phyloP scores from a whole-genome alignment of 1,284 basidiomycete species.

The Tylopilus sp. region DNA sequence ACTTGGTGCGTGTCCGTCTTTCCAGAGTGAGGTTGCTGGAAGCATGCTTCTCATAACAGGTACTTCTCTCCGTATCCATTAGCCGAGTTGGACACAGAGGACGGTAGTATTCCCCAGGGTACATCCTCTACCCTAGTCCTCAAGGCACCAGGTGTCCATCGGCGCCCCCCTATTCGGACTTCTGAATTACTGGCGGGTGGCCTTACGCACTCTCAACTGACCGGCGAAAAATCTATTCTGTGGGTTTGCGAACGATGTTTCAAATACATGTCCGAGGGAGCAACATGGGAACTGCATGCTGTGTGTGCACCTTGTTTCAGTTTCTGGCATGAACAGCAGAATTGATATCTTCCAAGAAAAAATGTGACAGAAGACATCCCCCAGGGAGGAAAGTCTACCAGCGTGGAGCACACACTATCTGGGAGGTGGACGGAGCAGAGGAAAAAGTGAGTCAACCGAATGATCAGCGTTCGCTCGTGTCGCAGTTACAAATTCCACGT shows the following conservation, averaged over 20 bases:
- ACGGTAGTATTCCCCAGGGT: constrained; percentile 26
- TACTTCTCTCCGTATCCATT: constrained; percentile 88
- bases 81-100: constrained; percentile 58
- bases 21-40: background rate
- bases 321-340: background rate
- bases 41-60: constrained; percentile 44
- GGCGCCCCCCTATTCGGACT: constrained; percentile 63
- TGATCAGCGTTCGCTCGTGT: constrained; percentile 25
- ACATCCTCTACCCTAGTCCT: constrained; percentile 24
- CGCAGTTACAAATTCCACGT: constrained; percentile 3
- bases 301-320: constrained; percentile 42
- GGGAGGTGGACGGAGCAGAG: constrained; percentile 90
- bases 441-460: constrained; percentile 52
- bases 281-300: constrained; percentile 69
- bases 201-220: constrained; percentile 47
- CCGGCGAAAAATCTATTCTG: constrained; percentile 51
- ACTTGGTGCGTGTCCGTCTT: constrained; percentile 57
- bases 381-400: constrained; percentile 92
- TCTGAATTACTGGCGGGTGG: constrained; percentile 68
- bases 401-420: constrained; percentile 85
- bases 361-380: constrained; percentile 71
- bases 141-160: constrained; percentile 47
- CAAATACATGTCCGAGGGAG: constrained; percentile 87
- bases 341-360: constrained; percentile 47
- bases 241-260: constrained; percentile 94